Conservation (phyloP, 805 yeast genomes). For the Kuraishia ogatae region DNA sequence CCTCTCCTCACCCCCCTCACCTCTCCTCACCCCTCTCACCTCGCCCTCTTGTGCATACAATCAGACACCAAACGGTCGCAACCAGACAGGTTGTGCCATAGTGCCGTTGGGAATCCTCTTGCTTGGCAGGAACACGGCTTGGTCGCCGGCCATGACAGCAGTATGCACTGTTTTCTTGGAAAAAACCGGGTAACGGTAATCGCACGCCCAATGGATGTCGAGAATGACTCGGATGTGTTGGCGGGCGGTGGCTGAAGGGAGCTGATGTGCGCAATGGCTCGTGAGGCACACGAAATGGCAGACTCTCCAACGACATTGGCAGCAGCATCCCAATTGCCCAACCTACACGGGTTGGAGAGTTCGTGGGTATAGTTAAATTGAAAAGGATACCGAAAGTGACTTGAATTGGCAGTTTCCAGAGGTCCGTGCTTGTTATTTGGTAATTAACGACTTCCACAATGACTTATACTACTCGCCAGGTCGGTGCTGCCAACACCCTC, state of each 20-base stretch:
- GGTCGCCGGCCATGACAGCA: not conserved
- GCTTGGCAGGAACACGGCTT: not conserved
- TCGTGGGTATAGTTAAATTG: not conserved
- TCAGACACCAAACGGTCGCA: not conserved
- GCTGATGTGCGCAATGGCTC: not conserved
- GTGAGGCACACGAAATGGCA: not conserved
- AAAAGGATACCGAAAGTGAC: not conserved
- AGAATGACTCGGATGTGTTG: not conserved
- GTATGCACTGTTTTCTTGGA: not conserved
- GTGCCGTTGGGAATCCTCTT: not conserved
- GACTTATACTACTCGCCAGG: constrained; percentile 83
- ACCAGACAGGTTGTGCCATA: not conserved
- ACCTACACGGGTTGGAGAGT: not conserved
- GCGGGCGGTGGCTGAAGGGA: not conserved
- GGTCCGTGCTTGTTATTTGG: not conserved
- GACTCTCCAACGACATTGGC: not conserved
- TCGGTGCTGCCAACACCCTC: constrained; percentile 93
- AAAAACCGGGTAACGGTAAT: not conserved
- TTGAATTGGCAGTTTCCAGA: not conserved
- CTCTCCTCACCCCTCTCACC: not conserved
- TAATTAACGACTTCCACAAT: constrained; percentile 22
- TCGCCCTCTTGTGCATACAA: too few species aligned
- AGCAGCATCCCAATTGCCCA: not conserved
- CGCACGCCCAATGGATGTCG: not conserved
- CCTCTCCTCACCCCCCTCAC: not conserved